These are phyloP conservation scores for Jaapia argillacea DNA, from an alignment of 768 basidiomycete species.

Conservation along the genomic window DNA sequence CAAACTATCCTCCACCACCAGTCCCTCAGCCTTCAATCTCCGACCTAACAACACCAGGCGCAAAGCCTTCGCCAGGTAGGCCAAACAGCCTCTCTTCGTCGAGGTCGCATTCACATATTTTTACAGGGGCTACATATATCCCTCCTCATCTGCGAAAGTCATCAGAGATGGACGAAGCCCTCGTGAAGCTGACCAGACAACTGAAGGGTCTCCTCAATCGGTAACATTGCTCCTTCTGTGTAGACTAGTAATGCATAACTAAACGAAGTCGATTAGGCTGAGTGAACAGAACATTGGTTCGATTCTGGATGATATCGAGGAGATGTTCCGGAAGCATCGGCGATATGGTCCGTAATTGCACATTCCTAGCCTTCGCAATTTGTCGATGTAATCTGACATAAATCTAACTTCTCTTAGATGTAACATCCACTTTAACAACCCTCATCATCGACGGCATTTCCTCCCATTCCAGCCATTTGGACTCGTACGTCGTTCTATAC, in stretches of 20 bases:
- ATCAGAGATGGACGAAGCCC: conserved; percentile 28
- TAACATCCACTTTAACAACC: conserved; percentile 67
- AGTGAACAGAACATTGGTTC: conserved; percentile 81
- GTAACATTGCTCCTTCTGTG: conserved; percentile 23
- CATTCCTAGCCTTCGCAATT: not conserved
- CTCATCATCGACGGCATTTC: conserved; percentile 76
- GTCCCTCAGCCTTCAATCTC: too few species aligned
- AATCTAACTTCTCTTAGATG: conserved; percentile 38
- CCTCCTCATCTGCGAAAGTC: conserved; percentile 69
- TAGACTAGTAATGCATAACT: not conserved
- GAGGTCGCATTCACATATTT: conserved; percentile 3
- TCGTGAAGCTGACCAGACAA: conserved; percentile 56
- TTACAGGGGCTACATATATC: conserved; percentile 48
- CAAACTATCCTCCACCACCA: conserved; percentile 7
- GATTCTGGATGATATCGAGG: conserved; percentile 67
- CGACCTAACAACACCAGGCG: too few species aligned
- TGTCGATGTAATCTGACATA: not conserved
- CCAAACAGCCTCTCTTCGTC: not conserved
- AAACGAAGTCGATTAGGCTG: conserved; percentile 32
- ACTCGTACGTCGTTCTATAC: conserved; percentile 84
- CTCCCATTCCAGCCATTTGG: conserved; percentile 69
- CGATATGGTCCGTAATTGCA: conserved; percentile 52
- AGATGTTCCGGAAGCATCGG: conserved; percentile 62
- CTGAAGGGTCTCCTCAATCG: conserved; percentile 85
- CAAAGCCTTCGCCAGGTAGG: conserved; percentile 5